Evolutionary conservation across 345 rosid species (phyloP).

Genomic region (Citrus inodora): DNA sequence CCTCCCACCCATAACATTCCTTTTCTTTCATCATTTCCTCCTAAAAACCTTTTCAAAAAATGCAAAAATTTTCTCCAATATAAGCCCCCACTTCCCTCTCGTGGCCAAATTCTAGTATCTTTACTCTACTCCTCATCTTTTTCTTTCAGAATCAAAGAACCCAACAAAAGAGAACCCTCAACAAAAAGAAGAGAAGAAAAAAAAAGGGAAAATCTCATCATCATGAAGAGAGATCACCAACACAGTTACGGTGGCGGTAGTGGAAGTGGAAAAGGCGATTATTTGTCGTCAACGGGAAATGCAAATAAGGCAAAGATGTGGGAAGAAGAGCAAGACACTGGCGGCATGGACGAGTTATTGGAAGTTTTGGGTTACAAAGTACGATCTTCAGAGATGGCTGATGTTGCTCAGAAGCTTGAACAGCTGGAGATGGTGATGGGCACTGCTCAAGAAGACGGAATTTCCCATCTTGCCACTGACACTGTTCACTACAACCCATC

Average conservation of each 20-base stretch:
- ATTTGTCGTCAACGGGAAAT: slow-evolving; percentile 38
- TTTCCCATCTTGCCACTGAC: slow-evolving; percentile 48
- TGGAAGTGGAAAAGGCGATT: slow-evolving; percentile 18
- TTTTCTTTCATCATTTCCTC: slow-evolving; percentile 2
- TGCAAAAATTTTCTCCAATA: background rate
- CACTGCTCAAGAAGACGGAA: slow-evolving; percentile 58
- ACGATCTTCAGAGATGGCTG: slow-evolving; percentile 78
- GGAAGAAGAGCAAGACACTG: slow-evolving; percentile 52
- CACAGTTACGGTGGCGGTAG: slow-evolving; percentile 26
- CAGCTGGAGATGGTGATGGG: slow-evolving; percentile 80
- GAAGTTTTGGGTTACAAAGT: slow-evolving; percentile 84
- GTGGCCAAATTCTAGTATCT: slow-evolving; percentile 5
- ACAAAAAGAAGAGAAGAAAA: background rate
- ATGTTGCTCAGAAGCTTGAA: slow-evolving; percentile 84
- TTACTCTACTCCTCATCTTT: background rate
- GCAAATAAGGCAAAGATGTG: slow-evolving; percentile 36
- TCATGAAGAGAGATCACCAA: slow-evolving; percentile 58
- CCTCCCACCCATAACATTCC: slow-evolving; percentile 21
- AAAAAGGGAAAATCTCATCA: too few species aligned
- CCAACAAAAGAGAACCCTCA: background rate
- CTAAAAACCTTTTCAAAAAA: background rate
- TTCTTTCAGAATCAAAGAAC: background rate
- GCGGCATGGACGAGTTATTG: slow-evolving; percentile 84
- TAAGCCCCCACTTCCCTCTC: slow-evolving; percentile 1
- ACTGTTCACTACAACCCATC: slow-evolving; percentile 80